Conservation (phyloP, 352 stramenopile species). For the Discostella stelligera region DNA sequence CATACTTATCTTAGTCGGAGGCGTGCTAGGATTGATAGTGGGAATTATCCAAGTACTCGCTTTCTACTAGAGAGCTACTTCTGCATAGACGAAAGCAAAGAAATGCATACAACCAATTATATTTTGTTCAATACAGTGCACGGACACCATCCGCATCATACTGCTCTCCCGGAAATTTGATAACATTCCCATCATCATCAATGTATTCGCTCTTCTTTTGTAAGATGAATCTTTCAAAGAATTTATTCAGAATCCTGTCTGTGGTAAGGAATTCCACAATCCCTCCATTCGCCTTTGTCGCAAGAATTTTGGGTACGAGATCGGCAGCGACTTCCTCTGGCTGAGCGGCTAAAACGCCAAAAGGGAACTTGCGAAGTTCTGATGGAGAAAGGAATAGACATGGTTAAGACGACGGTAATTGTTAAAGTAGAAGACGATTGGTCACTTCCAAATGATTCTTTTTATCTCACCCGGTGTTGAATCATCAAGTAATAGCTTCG, state of each 20-base stretch:
- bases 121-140: constrained; percentile 73
- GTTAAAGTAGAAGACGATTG: constrained; percentile 7
- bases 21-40: constrained; percentile 86
- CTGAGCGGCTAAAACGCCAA: constrained; percentile 82
- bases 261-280: constrained; percentile 82
- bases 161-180: constrained; percentile 76
- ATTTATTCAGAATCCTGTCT: constrained; percentile 82
- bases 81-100: not conserved
- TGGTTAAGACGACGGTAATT: no score
- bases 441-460: not conserved
- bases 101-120: not conserved
- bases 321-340: constrained; percentile 82
- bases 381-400: not conserved
- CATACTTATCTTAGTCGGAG: constrained; percentile 95
- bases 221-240: constrained; percentile 82
- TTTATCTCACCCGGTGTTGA: constrained; percentile 66
- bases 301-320: constrained; percentile 83
- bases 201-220: constrained; percentile 85
- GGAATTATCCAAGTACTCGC: constrained; percentile 60
- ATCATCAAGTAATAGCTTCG: constrained; percentile 81
- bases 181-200: constrained; percentile 85
- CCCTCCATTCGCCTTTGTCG: constrained; percentile 64
- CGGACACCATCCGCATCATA: constrained; percentile 82
- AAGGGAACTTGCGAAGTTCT: constrained; percentile 85
- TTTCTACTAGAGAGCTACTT: constrained; percentile 14